Conservation (phyloP, 495 filamentous ascomycete genomes). For the Penicillium atrosanguineum region DNA sequence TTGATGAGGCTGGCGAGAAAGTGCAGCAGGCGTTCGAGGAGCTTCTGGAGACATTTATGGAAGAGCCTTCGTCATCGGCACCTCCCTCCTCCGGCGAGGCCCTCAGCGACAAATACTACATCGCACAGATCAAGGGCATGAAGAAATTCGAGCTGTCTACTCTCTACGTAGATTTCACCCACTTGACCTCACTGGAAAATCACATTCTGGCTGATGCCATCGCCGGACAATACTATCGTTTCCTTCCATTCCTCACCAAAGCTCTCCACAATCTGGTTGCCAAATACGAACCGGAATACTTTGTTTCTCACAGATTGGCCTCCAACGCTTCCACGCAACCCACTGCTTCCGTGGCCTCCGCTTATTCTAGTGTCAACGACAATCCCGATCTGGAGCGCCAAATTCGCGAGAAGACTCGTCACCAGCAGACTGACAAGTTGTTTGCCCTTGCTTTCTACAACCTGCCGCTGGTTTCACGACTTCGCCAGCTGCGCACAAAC, state of each 20-base stretch:
- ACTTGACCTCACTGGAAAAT: conserved; percentile 68
- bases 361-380: conserved; percentile 64
- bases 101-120: conserved; percentile 89
- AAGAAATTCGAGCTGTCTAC: conserved; percentile 84
- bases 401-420: conserved; percentile 63
- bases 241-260: conserved; percentile 86
- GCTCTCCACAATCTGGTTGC: conserved; percentile 90
- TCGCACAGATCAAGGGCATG: conserved; percentile 93
- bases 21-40: conserved; percentile 83
- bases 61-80: conserved; percentile 70
- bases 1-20: conserved; percentile 81
- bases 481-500: conserved; percentile 84
- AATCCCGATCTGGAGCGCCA: conserved; percentile 33
- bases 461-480: conserved; percentile 84
- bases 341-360: conserved; percentile 64
- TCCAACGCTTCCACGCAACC: conserved; percentile 59
- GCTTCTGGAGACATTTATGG: conserved; percentile 82
- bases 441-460: conserved; percentile 97
- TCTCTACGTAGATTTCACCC: conserved; percentile 93
- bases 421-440: conserved; percentile 94
- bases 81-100: conserved; percentile 71
- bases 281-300: conserved; percentile 93
- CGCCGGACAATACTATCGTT: conserved; percentile 88
- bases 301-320: conserved; percentile 80
- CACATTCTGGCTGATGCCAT: conserved; percentile 80